A percentile compares a stretch with the other conserved stretches of the same genome.
These are phyloP conservation scores for Xylariomycetidae sp. DNA, from an alignment of 2,329 filamentous ascomycete genomes.

Conservation along the genomic window DNA sequence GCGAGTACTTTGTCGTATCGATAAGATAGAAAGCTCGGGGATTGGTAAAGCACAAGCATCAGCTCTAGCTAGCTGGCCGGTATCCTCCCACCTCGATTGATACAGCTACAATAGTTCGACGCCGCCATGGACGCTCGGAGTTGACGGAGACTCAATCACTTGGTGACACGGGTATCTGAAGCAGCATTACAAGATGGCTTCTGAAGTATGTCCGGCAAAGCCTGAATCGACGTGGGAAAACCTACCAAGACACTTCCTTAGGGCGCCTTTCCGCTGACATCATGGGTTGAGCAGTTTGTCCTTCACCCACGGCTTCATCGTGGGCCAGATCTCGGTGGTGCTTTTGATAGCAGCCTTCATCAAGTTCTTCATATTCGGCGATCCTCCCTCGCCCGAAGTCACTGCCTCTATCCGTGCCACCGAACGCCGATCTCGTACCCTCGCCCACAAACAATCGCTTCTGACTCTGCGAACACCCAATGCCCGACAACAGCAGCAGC, in stretches of 20 bases:
- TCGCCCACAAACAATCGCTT: conserved; percentile 70
- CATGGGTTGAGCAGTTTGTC: conserved; percentile 65
- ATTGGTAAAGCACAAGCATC: too few species aligned
- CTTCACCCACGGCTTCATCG: conserved; percentile 87
- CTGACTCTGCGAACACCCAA: conserved; percentile 51
- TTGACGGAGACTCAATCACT: too few species aligned
- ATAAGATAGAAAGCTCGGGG: too few species aligned
- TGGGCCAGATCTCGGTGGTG: conserved; percentile 90
- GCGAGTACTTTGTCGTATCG: too few species aligned
- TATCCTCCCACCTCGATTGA: not conserved
- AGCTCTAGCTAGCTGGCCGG: too few species aligned
- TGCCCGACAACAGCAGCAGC: conserved; percentile 29
- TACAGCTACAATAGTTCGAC: too few species aligned
- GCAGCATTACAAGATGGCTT: conserved; percentile 16
- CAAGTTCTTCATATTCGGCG: conserved; percentile 99
- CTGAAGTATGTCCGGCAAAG: conserved; percentile 27
- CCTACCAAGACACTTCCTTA: conserved; percentile 3
- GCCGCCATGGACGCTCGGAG: conserved; percentile 4
- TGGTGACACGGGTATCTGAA: conserved; percentile 7
- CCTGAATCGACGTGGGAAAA: conserved; percentile 26
- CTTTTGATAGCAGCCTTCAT: conserved; percentile 91
- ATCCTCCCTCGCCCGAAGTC: conserved; percentile 76
- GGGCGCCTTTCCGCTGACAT: too few species aligned
- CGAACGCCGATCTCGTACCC: conserved; percentile 64
- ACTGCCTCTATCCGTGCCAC: conserved; percentile 70